Evolutionary conservation across 306 rosid species (phyloP), one percentile per base, ranked within the genome.

Genomic region (peach (Prunus persica)): DNA sequence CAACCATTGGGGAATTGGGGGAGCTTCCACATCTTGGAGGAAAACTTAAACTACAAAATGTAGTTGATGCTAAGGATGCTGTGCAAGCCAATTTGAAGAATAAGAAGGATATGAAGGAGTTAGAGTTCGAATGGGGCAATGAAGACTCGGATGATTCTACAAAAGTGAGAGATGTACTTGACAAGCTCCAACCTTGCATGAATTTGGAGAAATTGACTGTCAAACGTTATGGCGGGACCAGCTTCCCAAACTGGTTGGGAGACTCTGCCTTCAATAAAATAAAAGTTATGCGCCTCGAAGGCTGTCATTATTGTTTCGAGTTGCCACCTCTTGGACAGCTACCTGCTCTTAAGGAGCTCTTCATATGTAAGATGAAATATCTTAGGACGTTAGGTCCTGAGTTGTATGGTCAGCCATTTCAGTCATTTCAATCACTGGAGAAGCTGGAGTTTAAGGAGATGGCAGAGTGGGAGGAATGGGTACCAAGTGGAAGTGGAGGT

Each of bases 161-260:
- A 1, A 25, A 76, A 4, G 72, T 20, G 47, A 3, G 72, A 65
- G 11, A 0, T 0, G 16, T 76, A 47, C 81, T 76, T 5, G 30
- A 22, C 0, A 25, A 14, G 0, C 57, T 77, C 19, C 67, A 72
- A 28, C 85, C 79, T 16, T 75, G 32, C 1, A 30, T 57, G n/a
- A 69, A 49, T 49, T 50, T 82, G 28, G 66, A 18, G 66, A 0
- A 66, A 1, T 14, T 74, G 9, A 4, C 10, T 5, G 13, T 76
- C 41, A 1, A 4, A 6, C 24, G 11, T 20, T 79, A 65, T 24
- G 76, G 63, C 2, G 49, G 70, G 11, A 20, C 10, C 0, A 2
- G 13, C 18, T 74, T 78, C 43, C 82, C 80, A 3, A 3, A 61
- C 3, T 82, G 86, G 86, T 0, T 83, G 19, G 49, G 68, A 19